Base-by-base conservation (phyloP, 176 grass and related monocot genomes). In the Microstegium vimineum region DNA sequence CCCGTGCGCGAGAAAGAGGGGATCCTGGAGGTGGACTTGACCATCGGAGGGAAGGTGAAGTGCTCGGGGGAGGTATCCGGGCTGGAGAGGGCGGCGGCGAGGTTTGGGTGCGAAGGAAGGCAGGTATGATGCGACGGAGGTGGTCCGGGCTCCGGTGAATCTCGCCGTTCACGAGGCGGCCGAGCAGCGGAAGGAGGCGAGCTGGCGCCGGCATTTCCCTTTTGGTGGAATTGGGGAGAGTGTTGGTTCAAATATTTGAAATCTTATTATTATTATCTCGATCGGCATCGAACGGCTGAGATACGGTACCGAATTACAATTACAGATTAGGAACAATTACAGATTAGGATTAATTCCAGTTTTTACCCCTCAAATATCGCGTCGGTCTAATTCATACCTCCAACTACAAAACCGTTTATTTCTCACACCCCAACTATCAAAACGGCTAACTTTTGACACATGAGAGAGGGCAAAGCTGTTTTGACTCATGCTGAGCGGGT, bases 121-220 rank as follows among this genome's bases (percentile, higher is more conserved):
- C 90, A 4, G 91, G 69, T 1, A 87, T 46, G 62, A 89, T 47
- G 75, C 76, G 83, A 60, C 80, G 57, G 45, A 95, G 75, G 84
- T 82, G 30, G 15, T 45, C 6, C 38, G 83, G 72, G 63, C 54
- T 71, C 59, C 43, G 42, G 72, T 14, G 43, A 68, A 96, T 45
- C 20, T 82, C 76, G 76, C 90, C 90, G 76, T 35, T 73, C 76
- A 87, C 65, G 60, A 93, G 88, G 66, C 76, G 79, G 42, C 79
- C 72, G 72, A 96, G 80, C 64, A 74, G 83, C 20, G 75, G 75
- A 41, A 92, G 88, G 64, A 88, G 85, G 79, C 47, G 60, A 13
- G 76, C 35, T 32, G 84, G 68, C 12, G 81, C 18, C 87, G 77
- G 27, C 87, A 82, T 85, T 85, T 38, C 26, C 26, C 5, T 64